Conservation (phyloP, 2,329 filamentous ascomycete species). For the Alternaria arbusti region DNA sequence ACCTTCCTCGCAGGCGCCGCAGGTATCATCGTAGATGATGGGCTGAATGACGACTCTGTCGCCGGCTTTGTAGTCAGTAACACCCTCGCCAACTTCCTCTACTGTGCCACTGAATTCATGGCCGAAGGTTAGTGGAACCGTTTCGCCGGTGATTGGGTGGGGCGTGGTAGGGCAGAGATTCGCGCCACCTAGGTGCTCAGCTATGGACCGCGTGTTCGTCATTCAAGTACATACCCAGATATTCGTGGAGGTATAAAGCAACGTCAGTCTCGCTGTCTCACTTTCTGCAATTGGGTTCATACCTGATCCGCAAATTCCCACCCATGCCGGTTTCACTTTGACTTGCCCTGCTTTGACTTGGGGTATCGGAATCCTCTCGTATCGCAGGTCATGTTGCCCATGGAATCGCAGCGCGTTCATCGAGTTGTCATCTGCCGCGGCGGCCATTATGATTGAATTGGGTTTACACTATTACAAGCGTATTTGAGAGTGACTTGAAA, state of each 20-base stretch:
- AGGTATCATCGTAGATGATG: conserved; percentile 62
- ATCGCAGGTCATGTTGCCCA: conserved; percentile 52
- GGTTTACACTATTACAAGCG: neutral
- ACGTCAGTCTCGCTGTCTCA: conserved; percentile 4
- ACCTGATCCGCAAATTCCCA: conserved; percentile 53
- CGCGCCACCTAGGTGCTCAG: conserved; percentile 46
- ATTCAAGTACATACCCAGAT: conserved; percentile 37
- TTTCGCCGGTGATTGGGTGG: conserved; percentile 62
- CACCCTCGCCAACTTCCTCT: conserved; percentile 59
- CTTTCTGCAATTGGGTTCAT: neutral
- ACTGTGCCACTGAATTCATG: conserved; percentile 61
- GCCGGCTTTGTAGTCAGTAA: conserved; percentile 56
- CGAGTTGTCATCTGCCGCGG: conserved; percentile 25
- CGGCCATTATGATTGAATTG: neutral
- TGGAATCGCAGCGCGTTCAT: conserved; percentile 58
- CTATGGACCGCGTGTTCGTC: neutral
- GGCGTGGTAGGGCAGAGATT: conserved; percentile 59
- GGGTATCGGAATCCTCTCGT: conserved; percentile 52
- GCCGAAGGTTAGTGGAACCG: conserved; percentile 59
- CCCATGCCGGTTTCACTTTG: conserved; percentile 52
- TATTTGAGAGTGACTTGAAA: neutral
- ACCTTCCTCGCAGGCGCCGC: conserved; percentile 59
- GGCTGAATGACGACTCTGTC: conserved; percentile 59
- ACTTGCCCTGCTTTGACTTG: conserved; percentile 50
- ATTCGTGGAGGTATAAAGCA: conserved; percentile 54